These are phyloP conservation scores for Aspergillus sp. DNA, from an alignment of 2,329 filamentous ascomycete species.

Conservation along the genomic window DNA sequence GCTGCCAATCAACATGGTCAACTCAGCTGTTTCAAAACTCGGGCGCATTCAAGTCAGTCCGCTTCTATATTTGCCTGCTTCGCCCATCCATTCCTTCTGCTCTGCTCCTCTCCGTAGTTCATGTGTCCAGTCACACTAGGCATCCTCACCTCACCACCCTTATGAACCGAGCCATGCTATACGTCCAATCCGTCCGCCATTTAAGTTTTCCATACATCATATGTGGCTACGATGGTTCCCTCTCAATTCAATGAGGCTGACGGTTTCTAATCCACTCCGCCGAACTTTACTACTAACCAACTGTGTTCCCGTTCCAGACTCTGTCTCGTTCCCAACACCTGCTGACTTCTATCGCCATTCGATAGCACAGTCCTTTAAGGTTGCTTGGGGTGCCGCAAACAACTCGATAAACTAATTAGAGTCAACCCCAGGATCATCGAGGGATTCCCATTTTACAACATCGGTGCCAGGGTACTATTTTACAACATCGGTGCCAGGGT, in stretches of 20 bases:
- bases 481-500: background rate
- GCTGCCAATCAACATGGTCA: background rate
- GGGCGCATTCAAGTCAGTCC: background rate
- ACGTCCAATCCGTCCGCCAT: background rate
- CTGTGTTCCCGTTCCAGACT: background rate
- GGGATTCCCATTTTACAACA: background rate
- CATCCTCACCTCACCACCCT: background rate
- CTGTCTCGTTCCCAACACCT: background rate
- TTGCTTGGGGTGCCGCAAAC: background rate
- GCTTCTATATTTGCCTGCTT: slow-evolving; percentile 1
- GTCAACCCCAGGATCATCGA: too few species aligned
- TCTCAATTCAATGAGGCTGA: slow-evolving; percentile 2
- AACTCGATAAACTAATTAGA: background rate
- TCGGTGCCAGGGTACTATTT: background rate
- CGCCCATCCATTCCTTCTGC: background rate
- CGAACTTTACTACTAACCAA: background rate
- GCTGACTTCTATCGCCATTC: background rate
- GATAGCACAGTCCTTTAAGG: background rate
- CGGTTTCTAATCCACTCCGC: background rate
- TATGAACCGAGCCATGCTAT: background rate
- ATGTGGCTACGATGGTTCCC: slow-evolving; percentile 1
- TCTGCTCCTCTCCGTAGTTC: background rate
- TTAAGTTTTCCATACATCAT: slow-evolving; percentile 1
- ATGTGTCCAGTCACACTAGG: background rate
- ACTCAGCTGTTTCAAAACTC: background rate